Conservation (phyloP, 2,329 filamentous ascomycete species). For the Trichoderma gracile region DNA sequence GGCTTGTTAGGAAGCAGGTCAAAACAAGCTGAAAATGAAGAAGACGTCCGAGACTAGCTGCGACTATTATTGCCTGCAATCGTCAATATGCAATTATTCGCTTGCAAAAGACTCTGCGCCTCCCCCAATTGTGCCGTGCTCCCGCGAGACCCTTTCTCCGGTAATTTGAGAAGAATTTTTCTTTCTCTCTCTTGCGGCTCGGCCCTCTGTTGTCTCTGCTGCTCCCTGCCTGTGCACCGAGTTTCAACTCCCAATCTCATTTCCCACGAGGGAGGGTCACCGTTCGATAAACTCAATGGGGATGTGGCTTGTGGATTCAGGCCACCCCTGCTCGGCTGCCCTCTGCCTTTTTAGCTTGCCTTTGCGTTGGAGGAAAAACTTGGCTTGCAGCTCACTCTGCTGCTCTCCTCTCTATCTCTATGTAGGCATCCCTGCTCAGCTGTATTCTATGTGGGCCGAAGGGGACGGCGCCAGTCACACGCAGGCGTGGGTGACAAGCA, state of each 20-base stretch:
- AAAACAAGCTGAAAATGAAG: no score
- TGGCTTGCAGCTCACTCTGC: neutral
- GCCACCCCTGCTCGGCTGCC: constrained; percentile 10
- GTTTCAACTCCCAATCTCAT: constrained; percentile 21
- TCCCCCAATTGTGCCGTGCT: neutral
- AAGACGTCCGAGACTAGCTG: neutral
- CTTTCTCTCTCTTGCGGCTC: neutral
- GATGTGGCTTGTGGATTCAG: constrained; percentile 12
- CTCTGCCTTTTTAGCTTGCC: neutral
- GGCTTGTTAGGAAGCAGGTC: neutral
- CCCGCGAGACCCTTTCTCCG: neutral
- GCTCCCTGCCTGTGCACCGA: neutral
- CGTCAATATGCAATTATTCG: constrained; percentile 22
- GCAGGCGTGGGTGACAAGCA: neutral
- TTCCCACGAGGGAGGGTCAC: constrained; percentile 21
- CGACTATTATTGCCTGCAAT: neutral
- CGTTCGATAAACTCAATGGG: constrained; percentile 22
- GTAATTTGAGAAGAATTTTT: constrained; percentile 1
- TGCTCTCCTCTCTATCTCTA: no score
- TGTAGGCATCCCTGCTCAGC: constrained; percentile 19
- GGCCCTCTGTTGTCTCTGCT: no score
- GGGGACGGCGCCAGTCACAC: constrained; percentile 21
- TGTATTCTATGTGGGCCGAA: constrained; percentile 20
- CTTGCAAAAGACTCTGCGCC: neutral
- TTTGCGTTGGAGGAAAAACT: neutral